Conservation (phyloP, 2,329 filamentous ascomycete species). For the Monilinia aucupariae region DNA sequence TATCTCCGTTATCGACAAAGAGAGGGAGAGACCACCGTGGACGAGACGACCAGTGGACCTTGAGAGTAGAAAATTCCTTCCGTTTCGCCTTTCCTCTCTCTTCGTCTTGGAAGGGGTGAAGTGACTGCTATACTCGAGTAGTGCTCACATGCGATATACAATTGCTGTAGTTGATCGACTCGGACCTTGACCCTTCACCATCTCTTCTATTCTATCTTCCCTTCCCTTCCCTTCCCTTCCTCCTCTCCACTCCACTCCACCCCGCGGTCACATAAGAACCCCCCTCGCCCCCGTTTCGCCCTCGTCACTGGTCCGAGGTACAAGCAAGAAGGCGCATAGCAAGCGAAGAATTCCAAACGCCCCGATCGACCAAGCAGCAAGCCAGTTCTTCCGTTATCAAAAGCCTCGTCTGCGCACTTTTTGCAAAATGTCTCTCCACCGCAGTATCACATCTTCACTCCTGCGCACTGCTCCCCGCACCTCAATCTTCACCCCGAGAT, state of each 20-base stretch:
- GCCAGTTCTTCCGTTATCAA: neutral
- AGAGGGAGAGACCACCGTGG: no score
- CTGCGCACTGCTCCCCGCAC: conserved; percentile 5
- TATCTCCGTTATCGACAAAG: conserved; percentile 10
- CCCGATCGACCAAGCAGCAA: neutral
- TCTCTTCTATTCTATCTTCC: neutral
- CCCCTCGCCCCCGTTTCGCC: neutral
- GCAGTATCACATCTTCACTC: conserved; percentile 6
- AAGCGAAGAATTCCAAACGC: neutral
- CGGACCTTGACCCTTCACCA: no score
- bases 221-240: neutral
- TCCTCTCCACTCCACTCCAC: no score
- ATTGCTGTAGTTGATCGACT: neutral
- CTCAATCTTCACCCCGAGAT: conserved; percentile 14
- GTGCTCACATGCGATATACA: no score
- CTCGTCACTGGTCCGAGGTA: conserved; percentile 8
- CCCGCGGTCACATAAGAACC: neutral
- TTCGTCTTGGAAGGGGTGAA: no score
- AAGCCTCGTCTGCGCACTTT: neutral
- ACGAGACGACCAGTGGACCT: no score
- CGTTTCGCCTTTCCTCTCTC: no score
- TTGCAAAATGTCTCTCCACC: conserved; percentile 7
- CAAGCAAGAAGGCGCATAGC: conserved; percentile 5
- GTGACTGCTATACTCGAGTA: no score
- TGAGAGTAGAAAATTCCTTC: neutral